Percentiles rank a stretch among this genome's conserved stretches.
These are phyloP conservation scores for Colletotrichum nymphaeae DNA, from an alignment of 2,329 filamentous ascomycete genomes.

Conservation along the genomic window DNA sequence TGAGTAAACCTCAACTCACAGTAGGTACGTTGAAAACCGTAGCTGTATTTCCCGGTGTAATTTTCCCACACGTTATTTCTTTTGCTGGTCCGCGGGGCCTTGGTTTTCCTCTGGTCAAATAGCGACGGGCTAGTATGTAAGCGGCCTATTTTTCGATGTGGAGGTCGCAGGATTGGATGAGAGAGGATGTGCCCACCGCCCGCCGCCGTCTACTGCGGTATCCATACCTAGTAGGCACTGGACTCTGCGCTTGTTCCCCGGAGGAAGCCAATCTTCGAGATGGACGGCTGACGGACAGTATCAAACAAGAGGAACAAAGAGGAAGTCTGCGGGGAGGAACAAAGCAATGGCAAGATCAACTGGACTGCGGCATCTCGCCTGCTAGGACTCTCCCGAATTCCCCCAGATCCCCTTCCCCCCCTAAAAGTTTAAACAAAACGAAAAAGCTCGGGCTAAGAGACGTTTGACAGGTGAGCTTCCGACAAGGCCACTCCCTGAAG, in stretches of 20 bases:
- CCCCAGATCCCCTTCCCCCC: background rate
- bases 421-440: background rate
- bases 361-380: background rate
- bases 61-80: background rate
- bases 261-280: background rate
- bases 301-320: background rate
- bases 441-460: background rate
- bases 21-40: background rate
- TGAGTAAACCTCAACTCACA: background rate
- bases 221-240: background rate
- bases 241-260: background rate
- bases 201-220: background rate
- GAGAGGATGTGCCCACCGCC: background rate
- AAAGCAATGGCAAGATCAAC: background rate
- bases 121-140: slow-evolving; percentile 11
- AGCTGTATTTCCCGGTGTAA: background rate
- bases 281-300: background rate
- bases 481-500: slow-evolving; percentile 3
- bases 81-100: background rate
- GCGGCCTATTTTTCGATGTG: background rate
- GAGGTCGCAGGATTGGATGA: background rate
- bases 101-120: slow-evolving; percentile 1
- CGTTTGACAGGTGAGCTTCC: slow-evolving; percentile 5
- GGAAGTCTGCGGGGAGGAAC: background rate
- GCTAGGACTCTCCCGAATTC: background rate